Conservation (phyloP, 1,284 basidiomycete species). For the Xanthoconium separans region DNA sequence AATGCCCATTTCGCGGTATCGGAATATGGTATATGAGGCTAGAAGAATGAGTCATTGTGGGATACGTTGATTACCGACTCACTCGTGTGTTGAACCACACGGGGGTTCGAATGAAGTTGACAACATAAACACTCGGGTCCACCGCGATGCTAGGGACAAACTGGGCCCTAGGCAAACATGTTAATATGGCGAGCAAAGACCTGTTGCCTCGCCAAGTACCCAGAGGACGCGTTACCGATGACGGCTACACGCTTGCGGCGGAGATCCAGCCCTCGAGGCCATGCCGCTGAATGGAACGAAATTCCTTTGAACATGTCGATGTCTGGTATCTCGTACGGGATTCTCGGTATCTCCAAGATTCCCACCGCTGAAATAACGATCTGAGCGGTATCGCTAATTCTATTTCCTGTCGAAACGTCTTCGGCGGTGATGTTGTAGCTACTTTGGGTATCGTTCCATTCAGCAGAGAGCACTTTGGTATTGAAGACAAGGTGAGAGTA, state of each 20-base stretch:
- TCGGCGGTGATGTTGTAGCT: slow-evolving; percentile 16
- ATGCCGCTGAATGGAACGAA: slow-evolving; percentile 48
- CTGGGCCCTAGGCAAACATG: slow-evolving; percentile 30
- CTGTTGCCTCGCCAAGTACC: slow-evolving; percentile 12
- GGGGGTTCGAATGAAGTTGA: slow-evolving; percentile 37
- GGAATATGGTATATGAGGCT: slow-evolving; percentile 31
- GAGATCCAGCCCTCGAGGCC: slow-evolving; percentile 41
- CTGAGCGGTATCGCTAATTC: slow-evolving; percentile 12
- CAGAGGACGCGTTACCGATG: slow-evolving; percentile 53
- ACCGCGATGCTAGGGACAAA: slow-evolving; percentile 35
- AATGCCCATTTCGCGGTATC: slow-evolving; percentile 34
- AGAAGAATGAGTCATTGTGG: neutral
- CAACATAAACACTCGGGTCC: slow-evolving; percentile 33
- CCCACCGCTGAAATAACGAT: slow-evolving; percentile 24
- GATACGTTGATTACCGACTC: neutral
- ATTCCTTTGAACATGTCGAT: slow-evolving; percentile 41
- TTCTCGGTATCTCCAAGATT: slow-evolving; percentile 17
- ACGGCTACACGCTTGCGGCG: slow-evolving; percentile 45
- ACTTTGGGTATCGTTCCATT: slow-evolving; percentile 21
- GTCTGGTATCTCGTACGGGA: slow-evolving; percentile 38
- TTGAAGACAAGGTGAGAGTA: slow-evolving; percentile 26
- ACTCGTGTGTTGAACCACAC: slow-evolving; percentile 36
- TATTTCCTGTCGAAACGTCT: slow-evolving; percentile 19
- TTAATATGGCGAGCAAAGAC: slow-evolving; percentile 4
- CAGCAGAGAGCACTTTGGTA: slow-evolving; percentile 25